phyloP scores from a whole-genome alignment of 2,329 filamentous ascomycete genomes.

The Seiridium cupressi region DNA sequence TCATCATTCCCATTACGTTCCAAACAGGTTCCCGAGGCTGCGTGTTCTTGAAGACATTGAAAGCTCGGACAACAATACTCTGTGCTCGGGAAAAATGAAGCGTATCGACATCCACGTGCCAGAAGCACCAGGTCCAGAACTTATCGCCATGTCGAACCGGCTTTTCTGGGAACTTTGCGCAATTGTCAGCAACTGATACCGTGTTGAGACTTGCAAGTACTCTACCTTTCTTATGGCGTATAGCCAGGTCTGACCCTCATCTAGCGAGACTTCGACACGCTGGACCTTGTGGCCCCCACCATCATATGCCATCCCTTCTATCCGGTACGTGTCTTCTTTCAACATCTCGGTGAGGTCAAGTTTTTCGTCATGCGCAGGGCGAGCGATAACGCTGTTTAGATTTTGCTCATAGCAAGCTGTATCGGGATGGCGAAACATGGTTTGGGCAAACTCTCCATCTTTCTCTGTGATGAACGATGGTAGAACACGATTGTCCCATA shows the following conservation, averaged over 20 bases:
- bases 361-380: background rate
- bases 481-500: constrained; percentile 51
- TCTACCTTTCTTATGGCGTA: constrained; percentile 15
- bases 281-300: constrained; percentile 45
- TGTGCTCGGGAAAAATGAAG: constrained; percentile 31
- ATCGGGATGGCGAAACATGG: background rate
- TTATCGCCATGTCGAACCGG: constrained; percentile 50
- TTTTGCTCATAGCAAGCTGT: background rate
- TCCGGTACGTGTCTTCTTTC: constrained; percentile 37
- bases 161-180: no score
- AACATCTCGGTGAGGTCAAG: constrained; percentile 22
- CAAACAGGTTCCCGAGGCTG: constrained; percentile 43
- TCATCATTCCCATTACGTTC: constrained; percentile 55
- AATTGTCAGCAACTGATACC: no score
- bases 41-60: constrained; percentile 42
- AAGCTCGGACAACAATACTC: background rate
- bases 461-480: constrained; percentile 46
- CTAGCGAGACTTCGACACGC: constrained; percentile 45
- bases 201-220: no score
- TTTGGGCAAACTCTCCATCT: constrained; percentile 39
- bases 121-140: constrained; percentile 54
- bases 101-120: constrained; percentile 47
- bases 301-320: constrained; percentile 47
- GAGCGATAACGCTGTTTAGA: background rate
- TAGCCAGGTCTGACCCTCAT: constrained; percentile 41